phyloP scores from a whole-genome alignment of 163 green algal genomes.

The Prototheca stagnorum region DNA sequence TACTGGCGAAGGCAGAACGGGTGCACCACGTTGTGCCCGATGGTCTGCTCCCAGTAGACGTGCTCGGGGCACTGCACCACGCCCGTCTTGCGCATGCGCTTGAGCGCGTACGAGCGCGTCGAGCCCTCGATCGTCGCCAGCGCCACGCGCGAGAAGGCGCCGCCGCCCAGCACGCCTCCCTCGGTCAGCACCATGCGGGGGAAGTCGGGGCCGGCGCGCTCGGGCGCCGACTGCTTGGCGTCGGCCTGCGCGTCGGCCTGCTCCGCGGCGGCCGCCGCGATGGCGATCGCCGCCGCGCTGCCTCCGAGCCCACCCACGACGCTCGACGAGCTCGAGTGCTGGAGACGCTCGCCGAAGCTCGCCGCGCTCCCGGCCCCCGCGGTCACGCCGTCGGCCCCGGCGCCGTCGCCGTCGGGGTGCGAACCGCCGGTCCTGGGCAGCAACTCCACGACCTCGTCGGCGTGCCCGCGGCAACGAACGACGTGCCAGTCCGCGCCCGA shows the following conservation, averaged over 20 bases:
- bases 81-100: constrained; percentile 82
- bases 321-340: no score
- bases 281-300: background rate
- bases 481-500: constrained; percentile 62
- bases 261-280: background rate
- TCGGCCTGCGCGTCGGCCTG: background rate
- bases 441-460: constrained; percentile 79
- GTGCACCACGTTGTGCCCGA: constrained; percentile 83
- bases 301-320: constrained; percentile 20
- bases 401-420: no score
- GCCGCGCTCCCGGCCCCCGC: no score
- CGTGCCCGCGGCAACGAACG: constrained; percentile 61
- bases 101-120: constrained; percentile 73
- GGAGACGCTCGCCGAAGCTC: no score
- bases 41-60: constrained; percentile 86
- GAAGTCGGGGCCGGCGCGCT: no score
- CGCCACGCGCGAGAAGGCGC: constrained; percentile 74
- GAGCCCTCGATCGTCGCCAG: constrained; percentile 65
- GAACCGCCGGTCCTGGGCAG: no score
- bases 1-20: constrained; percentile 93
- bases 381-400: no score
- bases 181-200: constrained; percentile 43
- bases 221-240: background rate
- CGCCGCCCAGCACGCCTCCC: constrained; percentile 63
- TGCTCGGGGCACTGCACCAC: constrained; percentile 88